These are phyloP conservation scores for Inonotus hispidus DNA, from an alignment of 1,284 basidiomycete species.

Conservation along the genomic window DNA sequence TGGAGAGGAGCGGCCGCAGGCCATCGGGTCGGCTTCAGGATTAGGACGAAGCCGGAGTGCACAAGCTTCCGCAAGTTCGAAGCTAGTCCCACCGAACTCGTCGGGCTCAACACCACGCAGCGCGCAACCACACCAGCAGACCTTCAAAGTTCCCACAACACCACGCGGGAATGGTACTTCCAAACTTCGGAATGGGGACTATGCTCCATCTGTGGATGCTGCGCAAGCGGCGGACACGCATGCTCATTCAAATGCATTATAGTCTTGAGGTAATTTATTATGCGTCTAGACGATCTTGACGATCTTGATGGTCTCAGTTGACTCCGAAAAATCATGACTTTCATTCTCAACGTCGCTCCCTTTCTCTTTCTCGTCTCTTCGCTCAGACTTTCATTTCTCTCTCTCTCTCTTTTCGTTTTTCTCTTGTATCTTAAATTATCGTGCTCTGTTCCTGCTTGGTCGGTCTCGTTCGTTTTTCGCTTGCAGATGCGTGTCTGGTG, in stretches of 20 bases:
- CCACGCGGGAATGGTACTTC: neutral
- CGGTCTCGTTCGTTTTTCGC: neutral
- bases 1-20: slow-evolving; percentile 9
- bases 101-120: slow-evolving; percentile 45
- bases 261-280: neutral
- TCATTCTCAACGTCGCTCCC: neutral
- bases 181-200: neutral
- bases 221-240: neutral
- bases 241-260: slow-evolving; percentile 1
- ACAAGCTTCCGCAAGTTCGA: slow-evolving; percentile 39
- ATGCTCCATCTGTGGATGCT: neutral
- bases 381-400: neutral
- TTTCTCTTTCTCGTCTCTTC: neutral
- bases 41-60: slow-evolving; percentile 59
- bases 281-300: slow-evolving; percentile 4
- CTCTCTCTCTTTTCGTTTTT: neutral
- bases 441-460: neutral
- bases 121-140: slow-evolving; percentile 44
- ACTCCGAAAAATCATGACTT: neutral
- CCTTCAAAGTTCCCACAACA: slow-evolving; percentile 37
- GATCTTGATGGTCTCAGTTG: slow-evolving; percentile 8
- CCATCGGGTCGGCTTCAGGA: slow-evolving; percentile 31
- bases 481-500: neutral
- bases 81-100: slow-evolving; percentile 29
- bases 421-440: neutral